Percentiles rank a stretch among this genome's conserved stretches.
phyloP scores from a whole-genome alignment of 768 basidiomycete species.

The Boletus insuetus region DNA sequence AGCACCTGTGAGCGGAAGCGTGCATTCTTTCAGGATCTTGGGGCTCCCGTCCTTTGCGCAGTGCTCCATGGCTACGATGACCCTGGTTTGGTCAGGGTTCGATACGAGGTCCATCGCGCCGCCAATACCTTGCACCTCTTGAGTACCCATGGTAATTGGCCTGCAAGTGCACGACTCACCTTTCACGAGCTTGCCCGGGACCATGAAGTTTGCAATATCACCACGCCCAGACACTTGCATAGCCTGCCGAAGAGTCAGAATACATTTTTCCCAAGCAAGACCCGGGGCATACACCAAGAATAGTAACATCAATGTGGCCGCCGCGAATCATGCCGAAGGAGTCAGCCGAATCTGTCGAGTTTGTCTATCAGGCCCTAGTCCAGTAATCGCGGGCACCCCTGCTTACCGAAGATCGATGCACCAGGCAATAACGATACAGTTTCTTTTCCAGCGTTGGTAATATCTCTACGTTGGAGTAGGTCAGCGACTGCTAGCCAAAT shows the following conservation, averaged over 20 bases:
- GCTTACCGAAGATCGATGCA: slow-evolving; percentile 79
- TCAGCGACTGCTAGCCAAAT: slow-evolving; percentile 3
- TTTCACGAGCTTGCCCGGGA: slow-evolving; percentile 88
- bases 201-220: slow-evolving; percentile 97
- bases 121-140: slow-evolving; percentile 63
- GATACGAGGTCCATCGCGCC: slow-evolving; percentile 95
- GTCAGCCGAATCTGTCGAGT: slow-evolving; percentile 64
- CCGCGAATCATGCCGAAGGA: slow-evolving; percentile 97
- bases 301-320: slow-evolving; percentile 89
- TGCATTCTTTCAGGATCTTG: slow-evolving; percentile 79
- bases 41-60: slow-evolving; percentile 82
- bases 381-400: slow-evolving; percentile 44
- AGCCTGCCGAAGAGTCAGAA: slow-evolving; percentile 47
- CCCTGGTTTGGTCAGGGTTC: slow-evolving; percentile 90
- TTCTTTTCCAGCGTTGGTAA: slow-evolving; percentile 92
- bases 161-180: slow-evolving; percentile 35
- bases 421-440: slow-evolving; percentile 89
- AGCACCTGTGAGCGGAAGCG: slow-evolving; percentile 83
- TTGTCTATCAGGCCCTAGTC: slow-evolving; percentile 22
- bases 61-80: slow-evolving; percentile 87
- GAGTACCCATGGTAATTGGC: slow-evolving; percentile 35
- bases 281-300: slow-evolving; percentile 72
- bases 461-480: slow-evolving; percentile 59
- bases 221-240: slow-evolving; percentile 91
- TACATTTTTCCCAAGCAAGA: slow-evolving; percentile 33